These are phyloP conservation scores for Fusarium fujikuroi DNA, from an alignment of 2,329 filamentous ascomycete species.

Conservation along the genomic window DNA sequence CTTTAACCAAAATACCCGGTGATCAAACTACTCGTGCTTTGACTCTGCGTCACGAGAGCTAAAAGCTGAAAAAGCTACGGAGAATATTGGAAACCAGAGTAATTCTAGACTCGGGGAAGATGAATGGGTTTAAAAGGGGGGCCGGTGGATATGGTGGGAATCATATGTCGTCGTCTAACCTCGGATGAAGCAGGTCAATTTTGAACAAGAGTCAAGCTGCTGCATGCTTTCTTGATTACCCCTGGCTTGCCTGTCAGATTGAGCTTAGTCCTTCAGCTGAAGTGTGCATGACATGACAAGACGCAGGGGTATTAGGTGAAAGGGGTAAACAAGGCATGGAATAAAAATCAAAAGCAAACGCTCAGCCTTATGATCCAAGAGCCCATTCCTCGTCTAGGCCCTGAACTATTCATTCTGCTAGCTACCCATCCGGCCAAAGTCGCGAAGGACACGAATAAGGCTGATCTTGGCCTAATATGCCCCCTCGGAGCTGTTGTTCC, in stretches of 20 bases:
- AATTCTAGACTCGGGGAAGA: neutral
- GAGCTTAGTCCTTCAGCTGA: constrained; percentile 5
- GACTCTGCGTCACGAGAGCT: neutral
- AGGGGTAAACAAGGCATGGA: neutral
- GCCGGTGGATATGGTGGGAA: neutral
- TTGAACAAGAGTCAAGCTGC: neutral
- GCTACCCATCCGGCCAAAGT: neutral
- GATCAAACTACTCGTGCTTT: neutral
- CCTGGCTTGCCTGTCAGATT: neutral
- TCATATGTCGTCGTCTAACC: constrained; percentile 4
- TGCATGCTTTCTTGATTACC: neutral
- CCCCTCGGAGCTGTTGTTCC: constrained; percentile 4
- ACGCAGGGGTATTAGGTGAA: neutral
- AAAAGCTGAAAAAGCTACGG: neutral
- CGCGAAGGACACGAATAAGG: neutral
- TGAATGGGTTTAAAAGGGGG: neutral
- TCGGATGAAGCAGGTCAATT: constrained; percentile 2
- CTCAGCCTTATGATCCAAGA: constrained; percentile 8
- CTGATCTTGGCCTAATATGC: neutral
- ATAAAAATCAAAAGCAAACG: neutral
- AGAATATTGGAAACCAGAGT: neutral
- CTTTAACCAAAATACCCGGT: neutral
- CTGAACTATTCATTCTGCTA: neutral
- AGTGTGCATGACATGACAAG: neutral
- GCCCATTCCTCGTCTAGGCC: neutral